Percentiles rank a stretch among this genome's conserved stretches.
Evolutionary conservation across 768 basidiomycete species (phyloP).

Genomic region (Phylloporus scabripes): DNA sequence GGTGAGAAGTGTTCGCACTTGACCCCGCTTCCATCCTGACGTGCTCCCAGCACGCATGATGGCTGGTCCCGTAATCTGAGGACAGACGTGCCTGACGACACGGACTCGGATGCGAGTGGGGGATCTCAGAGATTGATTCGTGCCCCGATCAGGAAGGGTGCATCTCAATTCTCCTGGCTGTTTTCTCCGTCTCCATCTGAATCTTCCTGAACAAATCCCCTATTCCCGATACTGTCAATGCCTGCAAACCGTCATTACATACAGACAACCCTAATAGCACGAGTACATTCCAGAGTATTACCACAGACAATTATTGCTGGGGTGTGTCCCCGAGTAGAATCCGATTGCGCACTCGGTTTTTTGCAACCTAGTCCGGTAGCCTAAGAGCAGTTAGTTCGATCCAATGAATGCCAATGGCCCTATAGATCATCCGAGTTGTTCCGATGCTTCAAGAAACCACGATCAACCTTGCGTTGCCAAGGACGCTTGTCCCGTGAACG

Average conservation of each 20-base stretch:
- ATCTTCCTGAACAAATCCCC: constrained; percentile 1
- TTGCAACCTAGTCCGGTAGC: neutral
- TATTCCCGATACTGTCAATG: neutral
- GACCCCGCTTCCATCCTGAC: neutral
- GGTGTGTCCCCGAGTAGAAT: neutral
- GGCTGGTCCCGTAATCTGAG: constrained; percentile 13
- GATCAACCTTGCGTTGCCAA: neutral
- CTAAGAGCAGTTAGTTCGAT: neutral
- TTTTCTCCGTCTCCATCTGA: constrained; percentile 3
- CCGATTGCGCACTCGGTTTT: neutral
- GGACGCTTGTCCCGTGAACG: neutral
- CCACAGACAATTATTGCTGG: neutral
- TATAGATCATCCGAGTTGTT: neutral
- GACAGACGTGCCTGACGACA: neutral
- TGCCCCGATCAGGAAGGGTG: neutral
- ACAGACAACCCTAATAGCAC: neutral
- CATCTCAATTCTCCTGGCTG: constrained; percentile 12
- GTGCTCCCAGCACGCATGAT: constrained; percentile 1
- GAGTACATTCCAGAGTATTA: neutral
- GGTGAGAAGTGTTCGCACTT: constrained; percentile 9
- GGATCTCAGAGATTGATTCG: constrained; percentile 11
- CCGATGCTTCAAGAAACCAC: neutral
- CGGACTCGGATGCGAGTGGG: constrained; percentile 16
- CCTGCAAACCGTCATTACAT: neutral
- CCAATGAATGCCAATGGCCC: neutral